These are phyloP conservation scores for Gaertneriomyces sp. DNA, from an alignment of 192 early-diverging fungal genomes.

Conservation along the genomic window DNA sequence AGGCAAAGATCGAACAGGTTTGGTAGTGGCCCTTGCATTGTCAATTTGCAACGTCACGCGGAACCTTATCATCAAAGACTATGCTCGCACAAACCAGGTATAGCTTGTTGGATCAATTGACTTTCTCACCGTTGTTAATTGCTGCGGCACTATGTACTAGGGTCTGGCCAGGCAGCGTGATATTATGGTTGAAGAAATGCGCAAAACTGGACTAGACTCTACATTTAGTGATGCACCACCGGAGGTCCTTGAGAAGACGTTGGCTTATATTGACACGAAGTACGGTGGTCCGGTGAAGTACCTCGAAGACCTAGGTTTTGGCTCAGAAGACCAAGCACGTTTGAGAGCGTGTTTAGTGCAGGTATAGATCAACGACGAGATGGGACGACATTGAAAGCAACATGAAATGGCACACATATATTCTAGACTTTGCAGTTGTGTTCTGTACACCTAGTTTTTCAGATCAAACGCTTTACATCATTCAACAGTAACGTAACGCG, in stretches of 20 bases:
- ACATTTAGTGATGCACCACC: constrained; percentile 23
- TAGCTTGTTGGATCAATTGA: no score
- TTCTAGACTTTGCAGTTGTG: no score
- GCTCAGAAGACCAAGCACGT: constrained; percentile 8
- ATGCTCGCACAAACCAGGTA: constrained; percentile 12
- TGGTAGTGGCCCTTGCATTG: constrained; percentile 31
- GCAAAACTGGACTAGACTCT: constrained; percentile 31
- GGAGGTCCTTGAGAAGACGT: constrained; percentile 17
- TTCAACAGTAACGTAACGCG: no score
- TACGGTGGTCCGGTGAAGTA: constrained; percentile 27
- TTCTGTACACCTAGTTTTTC: no score
- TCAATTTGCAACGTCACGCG: constrained; percentile 11
- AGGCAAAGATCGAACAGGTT: constrained; percentile 52
- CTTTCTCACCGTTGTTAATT: no score
- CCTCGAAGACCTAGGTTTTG: constrained; percentile 19
- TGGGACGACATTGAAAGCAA: no score
- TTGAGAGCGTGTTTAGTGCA: constrained; percentile 1
- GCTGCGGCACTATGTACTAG: no score
- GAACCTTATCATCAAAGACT: constrained; percentile 27
- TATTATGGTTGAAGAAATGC: constrained; percentile 26
- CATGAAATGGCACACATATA: no score
- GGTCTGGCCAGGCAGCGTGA: constrained; percentile 21
- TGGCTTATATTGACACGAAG: constrained; percentile 21
- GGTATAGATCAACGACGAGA: not conserved
- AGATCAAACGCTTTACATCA: no score